Conservation (phyloP, 768 basidiomycete genomes). For the Pisolithus sp. region DNA sequence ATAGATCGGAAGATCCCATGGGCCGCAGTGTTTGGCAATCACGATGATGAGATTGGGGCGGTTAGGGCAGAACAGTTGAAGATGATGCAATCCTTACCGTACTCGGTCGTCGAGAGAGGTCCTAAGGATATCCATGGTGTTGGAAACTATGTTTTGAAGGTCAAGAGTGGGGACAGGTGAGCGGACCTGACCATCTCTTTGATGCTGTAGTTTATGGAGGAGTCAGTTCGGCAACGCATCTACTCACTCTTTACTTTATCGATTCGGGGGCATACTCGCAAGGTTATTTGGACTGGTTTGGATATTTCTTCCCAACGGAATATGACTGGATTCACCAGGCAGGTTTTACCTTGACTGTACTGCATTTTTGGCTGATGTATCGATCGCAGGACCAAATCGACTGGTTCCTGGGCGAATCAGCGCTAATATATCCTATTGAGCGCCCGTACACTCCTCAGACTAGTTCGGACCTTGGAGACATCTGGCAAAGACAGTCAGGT, state of each 20-base stretch:
- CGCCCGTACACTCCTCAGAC: constrained; percentile 82
- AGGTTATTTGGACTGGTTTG: constrained; percentile 52
- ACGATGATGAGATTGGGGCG: constrained; percentile 73
- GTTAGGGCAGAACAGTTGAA: constrained; percentile 58
- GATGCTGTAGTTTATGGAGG: constrained; percentile 2
- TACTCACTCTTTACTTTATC: constrained; percentile 87
- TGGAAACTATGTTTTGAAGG: constrained; percentile 87
- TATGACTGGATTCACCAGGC: constrained; percentile 84
- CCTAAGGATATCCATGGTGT: constrained; percentile 83
- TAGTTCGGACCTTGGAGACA: constrained; percentile 56
- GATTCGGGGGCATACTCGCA: constrained; percentile 79
- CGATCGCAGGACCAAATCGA: constrained; percentile 62
- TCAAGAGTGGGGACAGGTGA: constrained; percentile 78
- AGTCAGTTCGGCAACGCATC: constrained; percentile 74
- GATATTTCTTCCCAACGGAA: constrained; percentile 56
- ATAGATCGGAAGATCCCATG: constrained; percentile 77
- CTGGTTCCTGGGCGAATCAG: constrained; percentile 88
- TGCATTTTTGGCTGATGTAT: not conserved
- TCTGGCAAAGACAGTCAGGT: constrained; percentile 59
- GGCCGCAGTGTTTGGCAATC: constrained; percentile 93
- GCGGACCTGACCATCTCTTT: constrained; percentile 24
- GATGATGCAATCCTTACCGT: constrained; percentile 75
- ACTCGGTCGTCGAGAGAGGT: constrained; percentile 74
- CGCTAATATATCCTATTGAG: constrained; percentile 63
- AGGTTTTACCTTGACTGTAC: constrained; percentile 11